Base-by-base conservation (phyloP, 768 basidiomycete species). In the Tylopilus rubrobrunneus region DNA sequence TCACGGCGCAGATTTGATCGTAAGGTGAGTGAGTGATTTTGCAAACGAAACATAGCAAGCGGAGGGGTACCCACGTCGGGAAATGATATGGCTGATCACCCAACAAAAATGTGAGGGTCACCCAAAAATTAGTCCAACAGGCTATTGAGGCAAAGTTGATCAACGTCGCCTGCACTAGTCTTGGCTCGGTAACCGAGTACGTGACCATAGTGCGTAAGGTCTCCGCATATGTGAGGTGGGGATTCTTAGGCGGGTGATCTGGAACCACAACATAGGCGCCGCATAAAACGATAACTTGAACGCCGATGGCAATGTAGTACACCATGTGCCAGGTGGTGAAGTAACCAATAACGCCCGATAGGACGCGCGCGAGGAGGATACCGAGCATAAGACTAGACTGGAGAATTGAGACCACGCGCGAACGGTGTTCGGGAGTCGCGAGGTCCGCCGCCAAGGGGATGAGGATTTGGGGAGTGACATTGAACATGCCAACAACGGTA, bases 391-490 rank as follows among this genome's bases (percentile, higher is more conserved):
- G 41, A 7, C 67, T 68, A 2, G 68, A 66, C 58, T 65, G 28
- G 64, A 70, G 75, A 8, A 76, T 64, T 4, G 67, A 65, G 12
- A 73, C 59, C 7, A 65, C 63, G 15, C 46, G 33, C 14, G 56
- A 57, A 31, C 67, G 62, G 1, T 53, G 53, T n/a, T 51, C 53
- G 7, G 67, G 67, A 1, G 71, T 67, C 0, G 77, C 73, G 5
- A 78, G 67, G 57, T 80, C 78, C 9, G 73, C 78, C 6, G 75
- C 73, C 45, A 79, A 65, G 1, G 78, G 76, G 4, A 80, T 69
- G 33, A 68, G 56, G 17, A 68, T 68, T 62, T 77, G 70, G 19
- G 73, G 71, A 2, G 72, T 67, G 33, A 77, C 75, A 7, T 78
- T 74, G 19, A 69, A 64, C 12, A 75, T 51, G 1, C 76, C 76